These are phyloP conservation scores for Pythium aquatile DNA, from an alignment of 352 stramenopile genomes.

Conservation along the genomic window DNA sequence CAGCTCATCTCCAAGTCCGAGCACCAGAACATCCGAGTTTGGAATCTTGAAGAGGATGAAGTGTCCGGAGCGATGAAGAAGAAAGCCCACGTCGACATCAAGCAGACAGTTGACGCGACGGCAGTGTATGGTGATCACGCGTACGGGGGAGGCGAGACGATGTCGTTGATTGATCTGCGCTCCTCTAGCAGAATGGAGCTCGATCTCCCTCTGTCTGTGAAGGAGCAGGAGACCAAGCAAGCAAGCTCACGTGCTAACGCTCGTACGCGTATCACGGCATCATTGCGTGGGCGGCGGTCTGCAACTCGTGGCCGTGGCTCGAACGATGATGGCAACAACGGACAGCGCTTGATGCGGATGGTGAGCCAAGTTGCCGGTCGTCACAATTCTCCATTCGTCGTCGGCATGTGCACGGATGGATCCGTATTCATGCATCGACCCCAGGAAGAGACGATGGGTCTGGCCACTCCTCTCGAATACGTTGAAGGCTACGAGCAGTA, in stretches of 20 bases:
- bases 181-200: conserved; percentile 62
- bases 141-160: conserved; percentile 65
- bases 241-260: conserved; percentile 1
- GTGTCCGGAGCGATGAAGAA: conserved; percentile 45
- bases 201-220: conserved; percentile 62
- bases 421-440: conserved; percentile 78
- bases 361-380: conserved; percentile 66
- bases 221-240: conserved; percentile 42
- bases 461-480: conserved; percentile 68
- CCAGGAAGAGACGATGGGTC: conserved; percentile 38
- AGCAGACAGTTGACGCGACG: conserved; percentile 64
- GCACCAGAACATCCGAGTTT: conserved; percentile 83
- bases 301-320: conserved; percentile 33
- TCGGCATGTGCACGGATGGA: conserved; percentile 83
- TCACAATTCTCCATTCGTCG: conserved; percentile 57
- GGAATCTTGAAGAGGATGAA: conserved; percentile 64
- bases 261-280: conserved; percentile 25
- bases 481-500: conserved; percentile 83
- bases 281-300: conserved; percentile 18
- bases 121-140: conserved; percentile 72
- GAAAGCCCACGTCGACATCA: conserved; percentile 70
- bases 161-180: conserved; percentile 65
- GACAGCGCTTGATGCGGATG: conserved; percentile 66
- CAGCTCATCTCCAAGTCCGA: conserved; percentile 85
- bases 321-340: conserved; percentile 41